phyloP scores from a whole-genome alignment of 345 rosid genomes.

The Gossypium sturtianum region DNA sequence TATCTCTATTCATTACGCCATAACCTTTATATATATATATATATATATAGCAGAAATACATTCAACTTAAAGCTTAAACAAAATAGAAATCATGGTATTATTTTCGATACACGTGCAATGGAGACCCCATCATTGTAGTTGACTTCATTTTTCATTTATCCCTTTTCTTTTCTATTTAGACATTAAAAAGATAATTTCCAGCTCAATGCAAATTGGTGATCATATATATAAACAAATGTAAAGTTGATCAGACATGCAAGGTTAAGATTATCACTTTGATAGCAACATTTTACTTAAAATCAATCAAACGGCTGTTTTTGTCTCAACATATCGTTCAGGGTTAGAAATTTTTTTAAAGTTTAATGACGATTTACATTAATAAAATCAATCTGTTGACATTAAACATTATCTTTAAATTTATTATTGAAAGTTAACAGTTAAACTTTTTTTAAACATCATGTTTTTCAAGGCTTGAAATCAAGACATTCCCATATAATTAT shows the following conservation, averaged over 20 bases:
- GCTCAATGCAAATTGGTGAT: slow-evolving; percentile 13
- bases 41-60: no score
- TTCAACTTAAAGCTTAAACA: no score
- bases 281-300: background rate
- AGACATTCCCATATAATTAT: no score
- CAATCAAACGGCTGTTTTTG: background rate
- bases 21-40: no score
- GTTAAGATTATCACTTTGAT: background rate
- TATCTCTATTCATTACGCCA: no score
- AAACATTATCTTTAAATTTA: no score
- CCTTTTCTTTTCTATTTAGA: background rate
- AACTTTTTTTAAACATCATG: no score
- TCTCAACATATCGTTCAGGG: background rate
- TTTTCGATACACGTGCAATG: slow-evolving; percentile 31
- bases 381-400: no score
- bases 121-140: slow-evolving; percentile 3
- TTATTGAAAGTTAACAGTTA: no score
- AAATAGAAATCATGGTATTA: background rate
- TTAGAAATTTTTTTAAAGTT: background rate
- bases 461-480: no score
- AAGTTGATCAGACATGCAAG: slow-evolving; percentile 21
- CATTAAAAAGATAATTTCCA: background rate
- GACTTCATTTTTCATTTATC: slow-evolving; percentile 24
- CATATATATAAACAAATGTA: slow-evolving; percentile 8
- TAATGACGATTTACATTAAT: background rate